phyloP scores from a whole-genome alignment of 2,329 filamentous ascomycete species.

The Nemania sp. region DNA sequence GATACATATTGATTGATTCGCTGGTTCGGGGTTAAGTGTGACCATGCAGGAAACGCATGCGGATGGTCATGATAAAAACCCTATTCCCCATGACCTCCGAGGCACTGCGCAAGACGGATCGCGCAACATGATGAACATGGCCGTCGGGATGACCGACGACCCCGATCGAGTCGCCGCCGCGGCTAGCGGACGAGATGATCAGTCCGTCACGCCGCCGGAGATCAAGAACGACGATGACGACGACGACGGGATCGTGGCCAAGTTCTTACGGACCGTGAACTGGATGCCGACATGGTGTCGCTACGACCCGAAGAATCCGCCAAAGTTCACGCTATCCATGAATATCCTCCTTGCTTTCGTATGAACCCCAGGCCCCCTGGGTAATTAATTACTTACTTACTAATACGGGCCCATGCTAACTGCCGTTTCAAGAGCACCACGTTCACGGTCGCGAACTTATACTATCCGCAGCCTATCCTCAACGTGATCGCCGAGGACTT shows the following conservation, averaged over 20 bases:
- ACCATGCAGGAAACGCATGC: neutral
- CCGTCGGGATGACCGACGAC: neutral
- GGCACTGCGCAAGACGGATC: neutral
- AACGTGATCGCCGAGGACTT: slow-evolving; percentile 68
- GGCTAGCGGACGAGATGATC: neutral
- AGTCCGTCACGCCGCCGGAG: neutral
- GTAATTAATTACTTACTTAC: neutral
- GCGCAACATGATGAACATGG: neutral
- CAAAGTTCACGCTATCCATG: slow-evolving; percentile 67
- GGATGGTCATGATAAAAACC: neutral
- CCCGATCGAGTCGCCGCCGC: neutral
- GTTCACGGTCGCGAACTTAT: slow-evolving; percentile 72
- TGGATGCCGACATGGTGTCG: slow-evolving; percentile 70
- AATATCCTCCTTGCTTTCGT: slow-evolving; percentile 74
- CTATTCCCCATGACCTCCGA: neutral
- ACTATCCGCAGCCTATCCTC: slow-evolving; percentile 70
- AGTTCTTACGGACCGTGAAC: slow-evolving; percentile 43
- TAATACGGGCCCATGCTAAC: slow-evolving; percentile 1
- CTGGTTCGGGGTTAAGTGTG: neutral
- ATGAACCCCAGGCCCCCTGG: slow-evolving; percentile 21
- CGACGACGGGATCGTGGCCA: slow-evolving; percentile 14
- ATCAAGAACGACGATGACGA: neutral
- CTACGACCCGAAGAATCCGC: slow-evolving; percentile 68
- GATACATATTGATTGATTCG: neutral
- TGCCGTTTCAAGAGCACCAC: slow-evolving; percentile 44